phyloP scores from a whole-genome alignment of 768 basidiomycete species.

The Phlegmacium glaucopus region DNA sequence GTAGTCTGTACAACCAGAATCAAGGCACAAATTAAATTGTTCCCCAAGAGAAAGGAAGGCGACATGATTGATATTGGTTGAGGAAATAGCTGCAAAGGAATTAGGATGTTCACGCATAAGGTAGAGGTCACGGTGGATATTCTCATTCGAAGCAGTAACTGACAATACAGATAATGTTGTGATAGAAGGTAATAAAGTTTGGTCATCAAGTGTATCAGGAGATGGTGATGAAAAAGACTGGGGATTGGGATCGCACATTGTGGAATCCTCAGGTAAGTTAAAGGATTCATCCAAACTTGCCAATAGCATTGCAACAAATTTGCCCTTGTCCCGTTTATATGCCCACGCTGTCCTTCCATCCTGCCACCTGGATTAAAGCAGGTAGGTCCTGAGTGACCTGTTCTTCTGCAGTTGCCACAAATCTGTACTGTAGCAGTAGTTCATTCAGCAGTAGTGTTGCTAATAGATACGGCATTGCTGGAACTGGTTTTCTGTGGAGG shows the following conservation, averaged over 20 bases:
- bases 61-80: no score
- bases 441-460: background rate
- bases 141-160: no score
- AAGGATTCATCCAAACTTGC: background rate
- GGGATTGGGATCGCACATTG: background rate
- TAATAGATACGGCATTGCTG: background rate
- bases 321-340: background rate
- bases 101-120: no score
- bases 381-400: background rate
- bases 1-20: background rate
- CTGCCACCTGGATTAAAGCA: constrained; percentile 1
- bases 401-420: background rate
- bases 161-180: background rate
- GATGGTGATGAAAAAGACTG: background rate
- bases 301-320: background rate
- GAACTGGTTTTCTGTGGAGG: no score
- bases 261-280: background rate
- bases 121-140: no score
- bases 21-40: background rate
- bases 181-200: background rate
- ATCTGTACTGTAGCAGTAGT: background rate
- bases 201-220: background rate
- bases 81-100: no score
- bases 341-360: background rate
- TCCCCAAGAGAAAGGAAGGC: no score